Conservation (phyloP, 169 alveolate species). For the Plasmodium gaboni region DNA sequence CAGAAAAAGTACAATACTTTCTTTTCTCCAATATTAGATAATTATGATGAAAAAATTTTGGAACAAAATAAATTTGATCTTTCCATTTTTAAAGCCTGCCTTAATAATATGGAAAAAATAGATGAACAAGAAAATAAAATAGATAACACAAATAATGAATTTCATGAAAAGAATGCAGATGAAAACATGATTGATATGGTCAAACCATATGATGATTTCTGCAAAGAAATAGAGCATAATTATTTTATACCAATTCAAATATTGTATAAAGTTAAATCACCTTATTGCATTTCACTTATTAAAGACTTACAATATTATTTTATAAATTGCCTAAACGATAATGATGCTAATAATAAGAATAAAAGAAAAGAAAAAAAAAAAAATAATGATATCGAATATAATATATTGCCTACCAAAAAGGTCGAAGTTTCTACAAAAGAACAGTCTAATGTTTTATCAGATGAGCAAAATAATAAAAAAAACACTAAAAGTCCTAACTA, state of each 20-base stretch:
- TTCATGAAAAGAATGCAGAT: too few species aligned
- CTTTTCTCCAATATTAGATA: conserved; percentile 2
- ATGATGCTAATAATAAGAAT: not conserved
- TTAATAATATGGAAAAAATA: not conserved
- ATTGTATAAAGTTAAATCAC: conserved; percentile 15
- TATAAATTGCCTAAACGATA: conserved; percentile 8
- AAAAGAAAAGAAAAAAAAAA: not conserved
- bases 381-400: not conserved
- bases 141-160: too few species aligned
- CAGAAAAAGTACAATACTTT: conserved; percentile 28
- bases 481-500: not conserved
- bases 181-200: too few species aligned
- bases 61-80: conserved; percentile 5
- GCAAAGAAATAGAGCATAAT: conserved; percentile 8
- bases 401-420: too few species aligned
- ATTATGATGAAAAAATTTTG: conserved; percentile 15
- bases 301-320: conserved; percentile 32
- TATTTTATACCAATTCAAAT: conserved; percentile 45
- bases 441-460: too few species aligned
- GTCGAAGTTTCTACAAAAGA: too few species aligned
- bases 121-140: not conserved
- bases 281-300: conserved; percentile 1
- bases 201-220: conserved; percentile 17
- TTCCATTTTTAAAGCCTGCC: not conserved
- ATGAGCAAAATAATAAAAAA: not conserved